A percentile compares a stretch with the other conserved stretches of the same genome.
phyloP scores from a whole-genome alignment of 1,139 yeast species.

The Geotrichum cucujoidarum region DNA sequence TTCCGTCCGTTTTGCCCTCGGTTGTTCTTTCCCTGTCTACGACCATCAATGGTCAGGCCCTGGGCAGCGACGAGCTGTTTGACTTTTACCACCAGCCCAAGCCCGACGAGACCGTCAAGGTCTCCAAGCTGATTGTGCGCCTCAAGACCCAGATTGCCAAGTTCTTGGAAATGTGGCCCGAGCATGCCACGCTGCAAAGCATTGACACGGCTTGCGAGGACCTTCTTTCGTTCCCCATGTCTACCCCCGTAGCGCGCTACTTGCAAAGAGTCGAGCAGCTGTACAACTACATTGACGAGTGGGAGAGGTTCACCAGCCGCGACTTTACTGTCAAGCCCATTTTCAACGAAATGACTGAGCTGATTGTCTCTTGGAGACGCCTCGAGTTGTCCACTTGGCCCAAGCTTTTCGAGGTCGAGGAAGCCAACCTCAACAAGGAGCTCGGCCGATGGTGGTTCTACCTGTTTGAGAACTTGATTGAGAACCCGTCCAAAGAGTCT shows the following conservation, averaged over 20 bases:
- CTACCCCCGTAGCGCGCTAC: conserved; percentile 70
- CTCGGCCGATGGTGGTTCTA: conserved; percentile 90
- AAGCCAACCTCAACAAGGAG: conserved; percentile 44
- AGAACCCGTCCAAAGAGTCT: conserved; percentile 26
- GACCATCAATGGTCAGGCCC: conserved; percentile 17
- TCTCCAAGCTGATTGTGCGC: conserved; percentile 49
- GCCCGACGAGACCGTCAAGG: conserved; percentile 55
- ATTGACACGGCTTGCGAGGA: conserved; percentile 64
- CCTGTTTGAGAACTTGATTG: conserved; percentile 64
- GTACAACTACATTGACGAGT: conserved; percentile 74
- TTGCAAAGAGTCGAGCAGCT: conserved; percentile 84
- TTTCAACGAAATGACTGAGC: conserved; percentile 53
- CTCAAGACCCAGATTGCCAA: conserved; percentile 46
- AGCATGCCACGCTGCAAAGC: conserved; percentile 80
- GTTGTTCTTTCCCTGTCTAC: conserved; percentile 8
- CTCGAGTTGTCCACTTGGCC: conserved; percentile 86
- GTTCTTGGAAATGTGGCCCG: conserved; percentile 81
- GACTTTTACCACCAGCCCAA: conserved; percentile 71
- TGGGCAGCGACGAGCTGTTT: conserved; percentile 30
- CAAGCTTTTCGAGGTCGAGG: conserved; percentile 66
- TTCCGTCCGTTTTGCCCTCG: conserved; percentile 16
- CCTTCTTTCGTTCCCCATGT: conserved; percentile 55
- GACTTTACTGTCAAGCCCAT: conserved; percentile 60
- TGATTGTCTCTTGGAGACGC: conserved; percentile 87
- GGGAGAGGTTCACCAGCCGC: conserved; percentile 89